Evolutionary conservation across 495 filamentous ascomycete species (phyloP).

Genomic region (Apodospora peruviana): DNA sequence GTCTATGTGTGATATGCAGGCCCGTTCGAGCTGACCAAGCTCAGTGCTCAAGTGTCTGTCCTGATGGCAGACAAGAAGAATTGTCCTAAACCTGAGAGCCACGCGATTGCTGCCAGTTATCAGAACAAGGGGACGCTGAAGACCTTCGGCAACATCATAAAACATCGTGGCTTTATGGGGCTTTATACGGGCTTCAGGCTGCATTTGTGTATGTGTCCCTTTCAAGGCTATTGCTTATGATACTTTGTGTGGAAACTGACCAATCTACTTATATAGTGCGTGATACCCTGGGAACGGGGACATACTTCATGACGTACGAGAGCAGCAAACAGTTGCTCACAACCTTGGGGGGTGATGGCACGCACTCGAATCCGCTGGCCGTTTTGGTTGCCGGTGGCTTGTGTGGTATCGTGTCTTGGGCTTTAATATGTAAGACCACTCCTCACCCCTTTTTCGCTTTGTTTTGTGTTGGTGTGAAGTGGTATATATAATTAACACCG

Average conservation of each 20-base stretch:
- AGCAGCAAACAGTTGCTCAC: conserved; percentile 79
- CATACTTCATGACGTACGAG: conserved; percentile 92
- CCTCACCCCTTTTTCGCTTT: not conserved
- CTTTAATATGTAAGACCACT: conserved; percentile 56
- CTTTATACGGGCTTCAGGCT: conserved; percentile 83
- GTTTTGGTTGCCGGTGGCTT: conserved; percentile 70
- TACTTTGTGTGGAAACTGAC: conserved; percentile 6
- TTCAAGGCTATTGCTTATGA: too few species aligned
- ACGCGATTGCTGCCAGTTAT: conserved; percentile 61
- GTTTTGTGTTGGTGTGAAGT: too few species aligned
- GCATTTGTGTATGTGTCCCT: conserved; percentile 60
- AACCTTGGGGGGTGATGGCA: conserved; percentile 59
- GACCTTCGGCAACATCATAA: conserved; percentile 72
- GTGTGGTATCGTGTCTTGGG: conserved; percentile 78
- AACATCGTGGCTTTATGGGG: conserved; percentile 68
- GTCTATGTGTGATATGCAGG: conserved; percentile 47
- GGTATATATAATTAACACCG: not conserved
- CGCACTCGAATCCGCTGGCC: conserved; percentile 65
- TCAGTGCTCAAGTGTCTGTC: conserved; percentile 86
- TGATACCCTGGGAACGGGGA: conserved; percentile 81
- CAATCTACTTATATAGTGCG: conserved; percentile 45
- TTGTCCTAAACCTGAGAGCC: conserved; percentile 40
- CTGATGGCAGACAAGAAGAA: conserved; percentile 67
- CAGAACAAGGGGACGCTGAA: conserved; percentile 76
- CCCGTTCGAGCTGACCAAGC: conserved; percentile 89